Conservation (phyloP, 495 filamentous ascomycete species). For the Penicillium steckii region DNA sequence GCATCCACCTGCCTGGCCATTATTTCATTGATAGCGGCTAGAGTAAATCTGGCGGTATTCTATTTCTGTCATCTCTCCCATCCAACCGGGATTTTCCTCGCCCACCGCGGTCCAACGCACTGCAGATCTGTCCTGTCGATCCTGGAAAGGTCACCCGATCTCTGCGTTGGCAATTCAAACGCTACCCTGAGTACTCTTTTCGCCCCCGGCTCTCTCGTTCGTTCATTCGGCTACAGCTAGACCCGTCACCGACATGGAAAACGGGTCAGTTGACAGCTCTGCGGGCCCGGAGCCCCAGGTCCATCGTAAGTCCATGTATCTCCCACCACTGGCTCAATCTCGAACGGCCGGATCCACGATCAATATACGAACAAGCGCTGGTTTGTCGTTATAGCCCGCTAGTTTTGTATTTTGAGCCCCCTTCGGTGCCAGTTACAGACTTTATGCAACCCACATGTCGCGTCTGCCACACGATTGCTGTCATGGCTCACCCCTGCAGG, state of each 20-base stretch:
- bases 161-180: slow-evolving; percentile 41
- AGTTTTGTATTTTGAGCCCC: background rate
- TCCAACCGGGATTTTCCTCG: slow-evolving; percentile 11
- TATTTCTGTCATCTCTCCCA: background rate
- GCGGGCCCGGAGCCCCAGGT: slow-evolving; percentile 25
- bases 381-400: slow-evolving; percentile 5
- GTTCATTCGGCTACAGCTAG: slow-evolving; percentile 8
- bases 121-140: slow-evolving; percentile 35
- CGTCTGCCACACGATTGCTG: slow-evolving; percentile 8
- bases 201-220: slow-evolving; percentile 1
- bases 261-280: slow-evolving; percentile 22
- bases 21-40: background rate
- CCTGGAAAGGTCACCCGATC: slow-evolving; percentile 39
- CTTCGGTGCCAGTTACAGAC: background rate
- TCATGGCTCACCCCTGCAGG: slow-evolving; percentile 8
- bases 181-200: slow-evolving; percentile 16
- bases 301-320: slow-evolving; percentile 17
- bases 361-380: slow-evolving; percentile 2
- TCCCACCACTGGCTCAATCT: background rate
- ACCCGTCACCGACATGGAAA: slow-evolving; percentile 18
- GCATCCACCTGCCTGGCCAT: background rate
- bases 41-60: background rate
- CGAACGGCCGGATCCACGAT: background rate
- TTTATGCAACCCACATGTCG: slow-evolving; percentile 7
- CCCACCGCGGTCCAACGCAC: slow-evolving; percentile 17